phyloP scores from a whole-genome alignment of 164 flowering plant species.

The Vitis labrusca region DNA sequence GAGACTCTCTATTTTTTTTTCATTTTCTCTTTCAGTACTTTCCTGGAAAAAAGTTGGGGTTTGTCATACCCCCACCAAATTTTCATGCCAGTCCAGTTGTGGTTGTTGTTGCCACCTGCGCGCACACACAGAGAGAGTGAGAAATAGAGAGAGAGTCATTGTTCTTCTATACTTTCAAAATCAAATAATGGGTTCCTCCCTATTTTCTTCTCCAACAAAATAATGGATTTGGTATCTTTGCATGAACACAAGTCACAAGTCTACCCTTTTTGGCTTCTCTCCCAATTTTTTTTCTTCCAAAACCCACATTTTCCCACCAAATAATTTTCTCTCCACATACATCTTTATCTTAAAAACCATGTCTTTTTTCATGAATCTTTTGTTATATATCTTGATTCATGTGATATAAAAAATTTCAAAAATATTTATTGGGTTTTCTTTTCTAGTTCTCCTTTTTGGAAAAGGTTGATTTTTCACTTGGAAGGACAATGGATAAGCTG shows the following conservation, averaged over 20 bases:
- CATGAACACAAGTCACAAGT: background rate
- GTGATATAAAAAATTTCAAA: background rate
- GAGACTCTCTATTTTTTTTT: background rate
- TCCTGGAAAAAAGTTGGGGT: constrained; percentile 2
- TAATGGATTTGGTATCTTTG: background rate
- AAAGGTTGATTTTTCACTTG: constrained; percentile 3
- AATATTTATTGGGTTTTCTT: background rate
- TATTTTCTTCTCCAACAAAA: background rate
- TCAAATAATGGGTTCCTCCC: background rate
- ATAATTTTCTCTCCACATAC: too few species aligned
- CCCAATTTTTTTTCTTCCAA: too few species aligned
- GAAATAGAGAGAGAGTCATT: background rate
- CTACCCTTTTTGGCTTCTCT: too few species aligned
- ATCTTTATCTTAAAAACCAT: background rate
- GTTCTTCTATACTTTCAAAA: constrained; percentile 1
- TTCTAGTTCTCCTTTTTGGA: constrained; percentile 7
- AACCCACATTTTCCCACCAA: too few species aligned
- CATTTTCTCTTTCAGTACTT: background rate
- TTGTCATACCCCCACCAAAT: constrained; percentile 4
- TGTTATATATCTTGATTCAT: background rate
- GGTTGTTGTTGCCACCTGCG: background rate
- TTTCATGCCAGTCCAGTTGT: background rate
- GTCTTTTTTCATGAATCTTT: background rate
- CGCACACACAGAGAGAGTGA: background rate
- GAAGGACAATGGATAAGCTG: constrained; percentile 48